Evolutionary conservation across 1,284 basidiomycete species (phyloP), one percentile per base, ranked within the genome.

Genomic region (Macrocybe sp.): DNA sequence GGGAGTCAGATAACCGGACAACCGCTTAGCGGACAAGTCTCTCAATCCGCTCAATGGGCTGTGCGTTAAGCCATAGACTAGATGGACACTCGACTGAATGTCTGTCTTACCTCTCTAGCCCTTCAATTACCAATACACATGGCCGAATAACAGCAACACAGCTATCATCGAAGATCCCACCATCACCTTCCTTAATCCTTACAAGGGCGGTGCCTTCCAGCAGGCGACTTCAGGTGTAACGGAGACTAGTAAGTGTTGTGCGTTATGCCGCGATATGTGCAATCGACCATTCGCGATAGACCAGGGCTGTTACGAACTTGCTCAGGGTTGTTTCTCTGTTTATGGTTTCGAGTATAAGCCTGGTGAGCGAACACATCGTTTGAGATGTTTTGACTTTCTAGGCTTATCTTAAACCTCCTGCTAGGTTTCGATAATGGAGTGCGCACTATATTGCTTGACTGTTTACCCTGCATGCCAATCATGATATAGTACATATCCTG

Each of bases 401-500:
- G 2, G 31, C 22, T 22, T 4, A 22, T 22, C 41, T 22, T 22
- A 4, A 22, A 22, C 47, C 9, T 36, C 3, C 35, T 7, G 14
- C 22, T 22, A 61, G 80, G 79, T 42, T 75, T 75, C 46, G 72
- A 75, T 55, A 67, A 67, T 49, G 72, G 67, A 39, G 68, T 67
- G 48, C 33, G 67, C 22, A 22, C 22, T 22, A 4, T 22, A 22
- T 4, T 22, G 22, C 4, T 22, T 22, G n/a, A 38, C 22, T 45
- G 9, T 9, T 1, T 37, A 12, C 39, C 28, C 11, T 42, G 3
- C 4, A 4, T 4, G 11, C 14, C 6, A 16, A 2, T 10, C 8
- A 14, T 14, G 43, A 41, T 22, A 37, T 64, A 89, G 73, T 92
- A 92, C 62, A 88, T 95, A 56, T 77, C 79, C 28, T 95, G 92